These are phyloP conservation scores for Globisporangium ultimum DNA, from an alignment of 352 stramenopile species.

Conservation along the genomic window DNA sequence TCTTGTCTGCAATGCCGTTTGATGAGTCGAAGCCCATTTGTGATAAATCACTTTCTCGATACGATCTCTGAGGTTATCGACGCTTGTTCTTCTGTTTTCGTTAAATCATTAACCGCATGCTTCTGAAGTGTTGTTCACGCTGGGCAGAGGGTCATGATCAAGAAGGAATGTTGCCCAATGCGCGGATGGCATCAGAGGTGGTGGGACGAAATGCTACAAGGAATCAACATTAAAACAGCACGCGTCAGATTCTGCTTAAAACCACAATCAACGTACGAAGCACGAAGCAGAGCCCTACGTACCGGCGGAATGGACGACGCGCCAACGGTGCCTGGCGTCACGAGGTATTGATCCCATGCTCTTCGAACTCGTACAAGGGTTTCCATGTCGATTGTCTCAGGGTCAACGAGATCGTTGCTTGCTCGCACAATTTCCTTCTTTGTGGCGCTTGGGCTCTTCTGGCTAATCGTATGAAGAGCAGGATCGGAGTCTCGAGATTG, in stretches of 20 bases:
- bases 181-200: constrained; percentile 7
- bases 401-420: constrained; percentile 15
- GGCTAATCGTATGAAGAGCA: too few species aligned
- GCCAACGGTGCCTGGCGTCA: constrained; percentile 12
- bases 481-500: background rate
- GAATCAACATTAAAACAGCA: background rate
- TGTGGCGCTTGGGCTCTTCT: too few species aligned
- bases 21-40: background rate
- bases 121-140: background rate
- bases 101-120: too few species aligned
- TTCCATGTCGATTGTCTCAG: constrained; percentile 30
- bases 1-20: background rate
- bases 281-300: background rate
- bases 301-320: constrained; percentile 34
- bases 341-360: constrained; percentile 25
- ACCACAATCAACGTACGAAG: background rate
- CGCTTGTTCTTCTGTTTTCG: too few species aligned
- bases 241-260: background rate
- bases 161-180: constrained; percentile 6
- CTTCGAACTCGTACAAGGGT: constrained; percentile 21
- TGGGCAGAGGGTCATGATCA: background rate
- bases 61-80: too few species aligned
- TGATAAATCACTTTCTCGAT: too few species aligned
- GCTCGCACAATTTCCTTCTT: too few species aligned
- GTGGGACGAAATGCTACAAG: constrained; percentile 11